A percentile compares a stretch with the other conserved stretches of the same genome.
These are phyloP conservation scores for Coemansia sp. DNA, from an alignment of 192 early-diverging fungal genomes.

Conservation along the genomic window DNA sequence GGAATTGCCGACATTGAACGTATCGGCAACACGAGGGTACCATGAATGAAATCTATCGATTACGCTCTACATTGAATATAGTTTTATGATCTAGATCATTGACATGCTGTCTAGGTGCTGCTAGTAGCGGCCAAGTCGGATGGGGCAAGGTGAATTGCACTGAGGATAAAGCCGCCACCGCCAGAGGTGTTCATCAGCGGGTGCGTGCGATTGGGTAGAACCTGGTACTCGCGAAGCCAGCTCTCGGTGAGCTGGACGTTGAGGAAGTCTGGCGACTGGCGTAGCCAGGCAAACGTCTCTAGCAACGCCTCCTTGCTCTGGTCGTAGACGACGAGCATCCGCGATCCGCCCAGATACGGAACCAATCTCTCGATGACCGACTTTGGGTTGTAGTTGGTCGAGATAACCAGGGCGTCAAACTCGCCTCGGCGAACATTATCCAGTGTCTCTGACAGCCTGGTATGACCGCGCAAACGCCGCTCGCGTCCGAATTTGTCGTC, in stretches of 20 bases:
- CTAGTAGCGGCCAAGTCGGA: background rate
- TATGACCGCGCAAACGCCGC: conserved; percentile 55
- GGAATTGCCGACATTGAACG: conserved; percentile 42
- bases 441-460: conserved; percentile 54
- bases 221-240: conserved; percentile 87
- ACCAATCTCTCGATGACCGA: conserved; percentile 71
- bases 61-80: background rate
- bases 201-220: conserved; percentile 78
- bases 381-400: conserved; percentile 72
- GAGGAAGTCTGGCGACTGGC: conserved; percentile 65
- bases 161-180: conserved; percentile 70
- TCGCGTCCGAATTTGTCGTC: conserved; percentile 57
- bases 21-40: conserved; percentile 10
- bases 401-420: conserved; percentile 79
- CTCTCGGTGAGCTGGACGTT: conserved; percentile 89
- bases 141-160: conserved; percentile 57
- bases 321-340: conserved; percentile 84
- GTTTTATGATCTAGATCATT: background rate
- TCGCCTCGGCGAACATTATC: conserved; percentile 57
- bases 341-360: conserved; percentile 77
- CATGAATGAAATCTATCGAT: background rate
- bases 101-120: background rate
- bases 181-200: conserved; percentile 77
- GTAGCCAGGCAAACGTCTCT: conserved; percentile 65
- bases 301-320: conserved; percentile 65